A percentile compares a stretch with the other conserved stretches of the same genome.
These are phyloP conservation scores for Backusella macrospora DNA, from an alignment of 192 early-diverging fungal genomes.

Conservation along the genomic window DNA sequence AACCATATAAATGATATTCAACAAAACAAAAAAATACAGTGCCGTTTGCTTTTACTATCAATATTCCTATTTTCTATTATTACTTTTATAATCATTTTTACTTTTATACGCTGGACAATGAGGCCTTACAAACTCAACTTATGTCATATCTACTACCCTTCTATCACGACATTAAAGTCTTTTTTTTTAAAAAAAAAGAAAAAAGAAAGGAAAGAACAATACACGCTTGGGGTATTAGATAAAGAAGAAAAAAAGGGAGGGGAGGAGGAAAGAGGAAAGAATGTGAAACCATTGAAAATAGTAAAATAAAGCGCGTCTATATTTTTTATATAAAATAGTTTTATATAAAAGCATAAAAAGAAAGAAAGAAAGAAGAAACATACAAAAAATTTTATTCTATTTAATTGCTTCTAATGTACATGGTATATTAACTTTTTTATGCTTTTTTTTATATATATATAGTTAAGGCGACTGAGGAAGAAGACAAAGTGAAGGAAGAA, in stretches of 20 bases:
- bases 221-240: neutral
- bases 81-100: constrained; percentile 5
- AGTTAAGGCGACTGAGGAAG: neutral
- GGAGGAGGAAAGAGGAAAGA: no score
- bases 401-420: neutral
- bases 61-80: neutral
- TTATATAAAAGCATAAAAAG: neutral
- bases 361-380: neutral
- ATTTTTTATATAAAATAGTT: neutral
- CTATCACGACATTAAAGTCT: neutral
- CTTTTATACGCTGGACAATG: neutral
- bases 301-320: neutral
- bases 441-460: neutral
- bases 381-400: neutral
- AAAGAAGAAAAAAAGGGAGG: neutral
- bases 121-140: constrained; percentile 1
- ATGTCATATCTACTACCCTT: neutral
- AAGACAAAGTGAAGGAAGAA: neutral
- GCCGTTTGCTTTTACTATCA: neutral
- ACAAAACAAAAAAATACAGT: neutral
- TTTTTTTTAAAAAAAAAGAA: neutral
- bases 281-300: neutral
- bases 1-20: constrained; percentile 16
- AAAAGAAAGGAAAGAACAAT: neutral
- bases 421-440: neutral